Base-by-base conservation (phyloP, 345 rosid species). In the Stellera chamaejasme region DNA sequence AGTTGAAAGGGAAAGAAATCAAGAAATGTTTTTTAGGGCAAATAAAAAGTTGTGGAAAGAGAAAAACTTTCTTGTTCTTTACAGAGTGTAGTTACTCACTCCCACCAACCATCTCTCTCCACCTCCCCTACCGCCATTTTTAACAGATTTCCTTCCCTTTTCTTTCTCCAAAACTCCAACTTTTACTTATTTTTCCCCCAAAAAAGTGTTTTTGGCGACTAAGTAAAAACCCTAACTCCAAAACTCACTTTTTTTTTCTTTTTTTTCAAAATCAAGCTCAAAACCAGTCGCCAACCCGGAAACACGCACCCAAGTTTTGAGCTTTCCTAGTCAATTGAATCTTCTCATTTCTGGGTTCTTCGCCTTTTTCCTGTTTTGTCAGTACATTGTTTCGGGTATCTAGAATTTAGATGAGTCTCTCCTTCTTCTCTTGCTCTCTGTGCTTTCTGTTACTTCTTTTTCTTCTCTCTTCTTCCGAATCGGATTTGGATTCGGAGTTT, bases 351-450 rank as follows among this genome's bases (percentile, higher is more conserved):
- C 75, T 61, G 61, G 46, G 16, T 41, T 58, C 19, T 39, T 45
- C 55, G 44, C 26, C 23, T 63, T 66, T 32, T 53, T 55, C 64
- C 52, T 44, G 10, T 50, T 15, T 45, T 63, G 63, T 48, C 39
- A 55, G 50, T 41, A 52, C 50, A 54, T 32, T 32, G 39, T 32
- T 32, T 32, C 3, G 39, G 39, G 39, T 32, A 13, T 60, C 54
- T 41, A 78, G 75, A 81, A 74, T 70, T 45, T 66, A 75, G 69
- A 81, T 81, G 87, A 69, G 66, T 78, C 64, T 60, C 61, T 59
- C 50, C 26, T 46, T 46, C 51, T 63, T 64, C 55, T 54, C 59
- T 57, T 52, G 72, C 61, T 62, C 68, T 56, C 64, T 68, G 4
- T 32, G 39, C 39, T 32, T 32, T 32, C 54, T 61, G 11, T 52